Conservation (phyloP, 2,329 filamentous ascomycete species). For the Penicillium sumatraense region DNA sequence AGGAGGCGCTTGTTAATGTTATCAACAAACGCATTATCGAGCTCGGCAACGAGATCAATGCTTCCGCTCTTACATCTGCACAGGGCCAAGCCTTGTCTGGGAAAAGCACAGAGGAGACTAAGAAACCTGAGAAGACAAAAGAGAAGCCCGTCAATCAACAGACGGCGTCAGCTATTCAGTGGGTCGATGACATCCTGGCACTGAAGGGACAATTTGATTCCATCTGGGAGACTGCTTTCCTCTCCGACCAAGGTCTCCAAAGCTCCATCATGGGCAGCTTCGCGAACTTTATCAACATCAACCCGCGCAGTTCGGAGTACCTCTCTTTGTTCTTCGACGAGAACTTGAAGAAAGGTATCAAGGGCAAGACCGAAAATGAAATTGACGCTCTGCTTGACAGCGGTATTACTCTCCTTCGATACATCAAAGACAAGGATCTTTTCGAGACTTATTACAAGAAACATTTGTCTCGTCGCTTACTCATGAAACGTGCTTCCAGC, state of each 20-base stretch:
- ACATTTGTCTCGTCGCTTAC: slow-evolving; percentile 82
- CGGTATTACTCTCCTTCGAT: slow-evolving; percentile 84
- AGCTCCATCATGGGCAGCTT: slow-evolving; percentile 85
- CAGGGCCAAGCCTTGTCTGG: slow-evolving; percentile 41
- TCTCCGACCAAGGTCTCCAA: slow-evolving; percentile 75
- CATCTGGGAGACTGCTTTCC: slow-evolving; percentile 75
- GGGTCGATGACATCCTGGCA: slow-evolving; percentile 87
- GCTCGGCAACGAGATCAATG: slow-evolving; percentile 83
- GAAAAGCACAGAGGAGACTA: slow-evolving; percentile 37
- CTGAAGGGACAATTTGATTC: slow-evolving; percentile 90
- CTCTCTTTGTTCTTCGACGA: slow-evolving; percentile 97
- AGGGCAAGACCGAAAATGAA: slow-evolving; percentile 87
- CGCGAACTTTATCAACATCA: slow-evolving; percentile 91
- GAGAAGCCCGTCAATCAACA: slow-evolving; percentile 71
- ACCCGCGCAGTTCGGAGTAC: slow-evolving; percentile 82
- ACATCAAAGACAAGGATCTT: slow-evolving; percentile 87
- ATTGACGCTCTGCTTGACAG: slow-evolving; percentile 85
- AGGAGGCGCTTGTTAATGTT: slow-evolving; percentile 69
- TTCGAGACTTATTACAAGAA: slow-evolving; percentile 99
- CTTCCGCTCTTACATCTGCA: slow-evolving; percentile 58
- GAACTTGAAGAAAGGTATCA: slow-evolving; percentile 90
- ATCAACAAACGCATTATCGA: slow-evolving; percentile 77
- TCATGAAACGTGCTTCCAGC: slow-evolving; percentile 88
- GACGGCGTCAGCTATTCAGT: slow-evolving; percentile 85
- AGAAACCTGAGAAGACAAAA: slow-evolving; percentile 50